A percentile compares a stretch with the other conserved stretches of the same genome.
Evolutionary conservation across 768 basidiomycete genomes (phyloP).

Genomic region (Fomitopsis serialis): DNA sequence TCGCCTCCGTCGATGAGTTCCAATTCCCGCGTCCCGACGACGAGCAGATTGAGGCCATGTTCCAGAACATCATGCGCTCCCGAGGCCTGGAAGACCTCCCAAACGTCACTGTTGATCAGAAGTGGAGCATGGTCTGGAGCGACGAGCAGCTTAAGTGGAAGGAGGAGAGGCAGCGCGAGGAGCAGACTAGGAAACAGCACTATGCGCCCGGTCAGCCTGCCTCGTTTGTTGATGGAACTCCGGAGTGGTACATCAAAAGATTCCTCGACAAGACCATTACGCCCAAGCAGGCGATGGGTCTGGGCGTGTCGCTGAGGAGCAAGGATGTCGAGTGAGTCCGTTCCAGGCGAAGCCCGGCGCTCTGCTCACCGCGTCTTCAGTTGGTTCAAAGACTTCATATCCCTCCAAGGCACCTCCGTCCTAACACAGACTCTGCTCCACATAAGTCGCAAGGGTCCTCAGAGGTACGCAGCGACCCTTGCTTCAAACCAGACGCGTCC

Average conservation of each 20-base stretch:
- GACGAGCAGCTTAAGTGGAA: constrained; percentile 79
- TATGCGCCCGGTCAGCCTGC: constrained; percentile 48
- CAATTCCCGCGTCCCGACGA: constrained; percentile 74
- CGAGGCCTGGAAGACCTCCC: constrained; percentile 61
- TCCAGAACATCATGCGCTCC: constrained; percentile 69
- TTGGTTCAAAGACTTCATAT: constrained; percentile 77
- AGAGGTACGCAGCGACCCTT: constrained; percentile 41
- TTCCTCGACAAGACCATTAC: constrained; percentile 86
- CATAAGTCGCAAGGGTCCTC: constrained; percentile 62
- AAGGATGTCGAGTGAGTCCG: constrained; percentile 68
- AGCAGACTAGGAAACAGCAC: constrained; percentile 52
- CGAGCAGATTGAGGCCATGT: constrained; percentile 74
- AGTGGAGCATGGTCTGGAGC: constrained; percentile 87
- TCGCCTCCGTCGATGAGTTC: constrained; percentile 51
- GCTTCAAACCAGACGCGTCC: constrained; percentile 5
- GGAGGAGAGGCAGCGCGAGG: constrained; percentile 61
- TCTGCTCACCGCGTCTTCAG: constrained; percentile 30
- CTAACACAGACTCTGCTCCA: constrained; percentile 74
- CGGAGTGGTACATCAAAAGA: constrained; percentile 91
- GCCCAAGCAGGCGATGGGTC: constrained; percentile 68
- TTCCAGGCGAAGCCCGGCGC: neutral
- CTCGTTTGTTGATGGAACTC: constrained; percentile 59
- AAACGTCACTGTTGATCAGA: constrained; percentile 68
- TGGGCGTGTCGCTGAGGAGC: constrained; percentile 75
- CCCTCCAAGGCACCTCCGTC: constrained; percentile 78